Percentiles rank a stretch among this genome's conserved stretches.
phyloP scores from a whole-genome alignment of 495 filamentous ascomycete species.

The Aspergillus leporis region DNA sequence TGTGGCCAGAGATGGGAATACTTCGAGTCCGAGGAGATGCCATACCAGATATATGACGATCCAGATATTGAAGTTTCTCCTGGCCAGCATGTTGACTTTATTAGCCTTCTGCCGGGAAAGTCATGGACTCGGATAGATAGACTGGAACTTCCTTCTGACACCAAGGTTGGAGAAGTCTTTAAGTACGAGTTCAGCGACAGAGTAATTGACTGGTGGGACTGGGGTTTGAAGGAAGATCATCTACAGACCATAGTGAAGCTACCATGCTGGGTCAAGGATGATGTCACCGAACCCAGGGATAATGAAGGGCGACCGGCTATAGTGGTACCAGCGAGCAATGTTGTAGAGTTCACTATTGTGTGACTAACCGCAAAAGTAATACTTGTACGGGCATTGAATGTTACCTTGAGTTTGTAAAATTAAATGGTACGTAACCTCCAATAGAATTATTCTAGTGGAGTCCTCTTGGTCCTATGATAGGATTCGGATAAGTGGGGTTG shows the following conservation, averaged over 20 bases:
- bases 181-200: neutral
- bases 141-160: neutral
- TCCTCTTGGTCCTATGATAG: too few species aligned
- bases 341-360: neutral
- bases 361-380: neutral
- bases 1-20: too few species aligned
- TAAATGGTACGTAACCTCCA: neutral
- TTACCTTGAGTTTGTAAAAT: neutral
- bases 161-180: neutral
- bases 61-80: too few species aligned
- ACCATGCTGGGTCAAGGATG: neutral
- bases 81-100: neutral
- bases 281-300: neutral
- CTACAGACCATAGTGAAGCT: neutral
- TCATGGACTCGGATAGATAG: neutral
- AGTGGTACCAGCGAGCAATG: neutral
- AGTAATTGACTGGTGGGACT: neutral
- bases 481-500: too few species aligned
- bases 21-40: too few species aligned
- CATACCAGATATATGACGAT: too few species aligned
- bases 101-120: neutral
- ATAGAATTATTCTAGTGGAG: too few species aligned
- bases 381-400: too few species aligned
- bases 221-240: neutral
- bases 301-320: neutral